Base-by-base conservation (phyloP, 1,284 basidiomycete genomes). In the Hemileccinum hortonii region DNA sequence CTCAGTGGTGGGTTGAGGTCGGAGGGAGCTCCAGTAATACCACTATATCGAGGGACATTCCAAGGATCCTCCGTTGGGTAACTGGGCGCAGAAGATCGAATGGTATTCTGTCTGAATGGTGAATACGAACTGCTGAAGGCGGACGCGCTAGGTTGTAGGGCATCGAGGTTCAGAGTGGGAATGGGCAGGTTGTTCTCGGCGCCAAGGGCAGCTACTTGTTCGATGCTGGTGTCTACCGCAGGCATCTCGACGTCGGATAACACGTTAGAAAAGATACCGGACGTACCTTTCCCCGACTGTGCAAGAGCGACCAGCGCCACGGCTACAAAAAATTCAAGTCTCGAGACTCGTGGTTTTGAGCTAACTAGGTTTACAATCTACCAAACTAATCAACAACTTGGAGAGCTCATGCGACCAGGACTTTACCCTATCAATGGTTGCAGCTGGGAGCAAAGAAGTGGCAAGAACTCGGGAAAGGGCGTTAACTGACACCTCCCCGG, bases 271-370 rank as follows among this genome's bases (percentile, higher is more conserved):
- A 54, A 26, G 41, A 57, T 15, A 57, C 29, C 16, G 26, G 36
- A 39, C 47, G 29, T 54, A 88, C 90, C 88, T 80, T 86, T 86
- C 14, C 83, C 86, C 4, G 80, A 73, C 69, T 94, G 93, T n/a
- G 90, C 90, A 19, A 94, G 74, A 6, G 91, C 90, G 48, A 90
- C 90, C 15, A 96, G 77, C 11, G 90, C 92, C 18, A 96, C 71
- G 15, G 92, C 88, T 26, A 93, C 87, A 67, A 90, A 94, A 73
- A 94, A 93, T 64, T 95, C 92, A 52, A 87, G 80, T 59, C 83
- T 89, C 11, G 90, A 90, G 40, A 95, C 87, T 36, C 87, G 78
- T 26, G 87, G 78, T 53, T 81, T 78, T 33, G 84, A 84, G 70
- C 86, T 90, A 46, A 90, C 89, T 32, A 92, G 75, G 67, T 86